Evolutionary conservation across 768 basidiomycete genomes (phyloP), one percentile per base, ranked within the genome.

Genomic region (Hygrophorus pudorinus): DNA sequence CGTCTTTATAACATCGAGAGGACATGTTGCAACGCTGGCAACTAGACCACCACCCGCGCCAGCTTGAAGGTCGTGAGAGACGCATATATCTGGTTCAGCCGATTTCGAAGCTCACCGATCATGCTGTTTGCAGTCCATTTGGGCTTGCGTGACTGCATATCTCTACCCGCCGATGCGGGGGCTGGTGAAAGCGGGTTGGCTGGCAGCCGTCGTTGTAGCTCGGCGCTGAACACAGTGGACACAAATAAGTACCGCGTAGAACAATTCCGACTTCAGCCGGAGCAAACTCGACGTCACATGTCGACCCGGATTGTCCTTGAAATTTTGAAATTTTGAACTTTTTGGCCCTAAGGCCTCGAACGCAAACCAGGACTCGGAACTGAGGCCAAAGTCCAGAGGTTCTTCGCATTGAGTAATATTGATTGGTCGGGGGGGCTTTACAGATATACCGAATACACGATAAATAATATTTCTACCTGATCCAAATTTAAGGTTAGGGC

Each of bases 1-100:
- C 3, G 96, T 99, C 72, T 98, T 99, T 64, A 99, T 73, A 45
- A 99, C 94, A 63, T 99, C 96, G 39, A 99, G 73, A 9, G 96
- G 96, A 63, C 96, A 99, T 5, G 94, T 98, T 45, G 89, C 87
- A 49, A 98, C 71, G 63, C 85, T 87, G 41, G 90, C 85, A 52
- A 91, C 82, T 49, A 99, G 71, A 47, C 96, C 96, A 43, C 94
- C 91, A 24, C 91, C 91, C 30, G 94, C 94, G 45, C 96, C 96
- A 59, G 96, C 90, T 88, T 54, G 10, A 28, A 31, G 48, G 35
- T 16, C 18, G 21, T 20, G 20, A 33, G 9, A 27, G 38, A 47
- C 11, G n/a, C 24, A 28, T 38, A 44, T 44, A 37, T 39, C 18
- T 34, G 18, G n/a, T 33, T 28, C 20, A 30, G 24, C 41, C 53